A percentile compares a stretch with the other conserved stretches of the same genome.
These are phyloP conservation scores for Sequoia sempervirens DNA, from an alignment of 75 land plant genomes.

Conservation along the genomic window DNA sequence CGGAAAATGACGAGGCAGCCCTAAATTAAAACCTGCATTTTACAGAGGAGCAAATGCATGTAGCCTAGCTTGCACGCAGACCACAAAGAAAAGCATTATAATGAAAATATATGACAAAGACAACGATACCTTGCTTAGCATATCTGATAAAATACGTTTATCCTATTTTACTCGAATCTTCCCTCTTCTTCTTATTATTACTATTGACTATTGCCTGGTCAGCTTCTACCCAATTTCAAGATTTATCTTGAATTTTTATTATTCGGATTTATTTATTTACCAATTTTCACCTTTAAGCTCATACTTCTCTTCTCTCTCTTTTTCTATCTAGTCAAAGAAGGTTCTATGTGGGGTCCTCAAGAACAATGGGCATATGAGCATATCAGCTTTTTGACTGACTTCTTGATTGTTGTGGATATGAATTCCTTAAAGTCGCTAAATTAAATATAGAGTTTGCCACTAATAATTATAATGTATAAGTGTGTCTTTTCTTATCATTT, in stretches of 20 bases:
- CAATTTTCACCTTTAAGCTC: not conserved
- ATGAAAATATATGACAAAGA: not conserved
- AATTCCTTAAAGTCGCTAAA: too few relatives aligned
- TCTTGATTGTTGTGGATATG: too few relatives aligned
- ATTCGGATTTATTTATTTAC: not conserved
- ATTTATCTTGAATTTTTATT: not conserved
- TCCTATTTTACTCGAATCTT: not conserved
- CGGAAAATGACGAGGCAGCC: not conserved
- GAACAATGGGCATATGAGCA: not conserved
- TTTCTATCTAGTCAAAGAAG: not conserved
- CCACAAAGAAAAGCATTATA: not conserved
- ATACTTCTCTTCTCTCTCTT: not conserved
- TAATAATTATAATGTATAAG: too few relatives aligned
- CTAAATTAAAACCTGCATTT: slow-evolving; percentile 5
- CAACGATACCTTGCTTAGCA: not conserved
- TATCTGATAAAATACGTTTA: not conserved
- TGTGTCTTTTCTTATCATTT: too few relatives aligned
- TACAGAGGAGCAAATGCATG: not conserved
- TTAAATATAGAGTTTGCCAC: too few relatives aligned
- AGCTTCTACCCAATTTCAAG: not conserved
- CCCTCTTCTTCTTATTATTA: not conserved
- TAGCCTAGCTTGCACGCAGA: slow-evolving; percentile 2
- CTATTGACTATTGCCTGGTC: not conserved
- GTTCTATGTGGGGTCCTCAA: not conserved
- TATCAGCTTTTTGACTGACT: too few relatives aligned